Conservation (phyloP, 2,329 filamentous ascomycete species). For the Colletotrichum melonis region DNA sequence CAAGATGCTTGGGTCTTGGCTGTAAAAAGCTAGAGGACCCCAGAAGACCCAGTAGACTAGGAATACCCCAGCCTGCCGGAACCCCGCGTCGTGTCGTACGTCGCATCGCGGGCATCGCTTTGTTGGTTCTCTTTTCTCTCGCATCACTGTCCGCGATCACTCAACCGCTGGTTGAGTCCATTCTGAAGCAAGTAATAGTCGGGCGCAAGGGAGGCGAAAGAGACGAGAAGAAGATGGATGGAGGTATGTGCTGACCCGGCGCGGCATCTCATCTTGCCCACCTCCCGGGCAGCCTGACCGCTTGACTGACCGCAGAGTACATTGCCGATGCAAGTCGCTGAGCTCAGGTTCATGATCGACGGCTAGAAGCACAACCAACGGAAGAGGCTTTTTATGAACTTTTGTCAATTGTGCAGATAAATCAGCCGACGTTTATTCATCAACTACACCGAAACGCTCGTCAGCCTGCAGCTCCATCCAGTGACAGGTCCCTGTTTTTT, state of each 20-base stretch:
- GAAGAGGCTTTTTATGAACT: neutral
- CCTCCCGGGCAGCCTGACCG: neutral
- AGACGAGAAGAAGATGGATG: neutral
- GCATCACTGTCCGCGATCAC: neutral
- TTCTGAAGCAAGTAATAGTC: neutral
- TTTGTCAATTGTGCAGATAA: neutral
- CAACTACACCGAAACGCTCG: neutral
- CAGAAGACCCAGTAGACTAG: neutral
- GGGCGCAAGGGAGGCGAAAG: neutral
- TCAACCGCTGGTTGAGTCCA: neutral
- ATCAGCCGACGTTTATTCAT: slow-evolving; percentile 6
- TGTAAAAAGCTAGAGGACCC: neutral
- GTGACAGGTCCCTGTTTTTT: neutral
- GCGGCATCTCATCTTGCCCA: slow-evolving; percentile 27
- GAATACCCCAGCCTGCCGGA: slow-evolving; percentile 5
- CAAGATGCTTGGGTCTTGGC: slow-evolving; percentile 33
- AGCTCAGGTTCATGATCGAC: neutral
- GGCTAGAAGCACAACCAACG: neutral
- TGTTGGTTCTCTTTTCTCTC: neutral
- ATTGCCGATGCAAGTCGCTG: neutral
- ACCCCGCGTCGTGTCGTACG: slow-evolving; percentile 14
- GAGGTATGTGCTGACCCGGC: slow-evolving; percentile 30
- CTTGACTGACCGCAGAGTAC: neutral
- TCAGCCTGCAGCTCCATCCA: slow-evolving; percentile 15
- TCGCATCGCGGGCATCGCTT: neutral